These are phyloP conservation scores for Russula emetica DNA, from an alignment of 768 basidiomycete genomes.

Conservation along the genomic window DNA sequence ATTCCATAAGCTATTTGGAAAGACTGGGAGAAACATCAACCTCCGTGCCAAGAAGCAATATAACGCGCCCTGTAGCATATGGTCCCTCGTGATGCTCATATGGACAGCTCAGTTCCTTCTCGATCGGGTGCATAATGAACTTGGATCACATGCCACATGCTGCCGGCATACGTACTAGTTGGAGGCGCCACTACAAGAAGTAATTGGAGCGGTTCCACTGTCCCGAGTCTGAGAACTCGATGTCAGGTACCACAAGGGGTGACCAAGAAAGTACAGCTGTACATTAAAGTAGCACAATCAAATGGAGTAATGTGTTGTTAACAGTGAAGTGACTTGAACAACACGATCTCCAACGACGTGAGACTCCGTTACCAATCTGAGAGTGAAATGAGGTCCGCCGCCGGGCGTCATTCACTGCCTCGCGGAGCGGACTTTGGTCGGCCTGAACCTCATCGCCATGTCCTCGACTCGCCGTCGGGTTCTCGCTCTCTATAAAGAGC, in stretches of 20 bases:
- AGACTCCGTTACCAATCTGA: background rate
- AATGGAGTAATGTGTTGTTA: no score
- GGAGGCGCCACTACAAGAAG: background rate
- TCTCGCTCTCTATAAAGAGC: conserved; percentile 74
- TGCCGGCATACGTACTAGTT: conserved; percentile 6
- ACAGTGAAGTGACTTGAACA: no score
- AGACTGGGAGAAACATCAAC: background rate
- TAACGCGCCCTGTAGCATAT: background rate
- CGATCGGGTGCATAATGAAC: background rate
- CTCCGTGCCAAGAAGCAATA: background rate
- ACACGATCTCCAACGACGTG: background rate
- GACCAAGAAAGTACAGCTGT: background rate
- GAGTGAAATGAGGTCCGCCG: background rate
- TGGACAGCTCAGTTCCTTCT: background rate
- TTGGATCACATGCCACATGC: background rate
- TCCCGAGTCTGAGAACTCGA: background rate
- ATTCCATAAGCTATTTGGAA: background rate
- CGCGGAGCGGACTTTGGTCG: background rate
- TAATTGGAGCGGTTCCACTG: no score
- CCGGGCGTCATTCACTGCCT: background rate
- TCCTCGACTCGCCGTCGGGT: conserved; percentile 55
- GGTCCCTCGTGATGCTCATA: conserved; percentile 1
- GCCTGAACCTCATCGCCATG: conserved; percentile 1
- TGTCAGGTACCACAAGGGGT: background rate
- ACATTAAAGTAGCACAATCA: no score